Conservation (phyloP, 345 rosid species). For the Hirschfeldia incana region DNA sequence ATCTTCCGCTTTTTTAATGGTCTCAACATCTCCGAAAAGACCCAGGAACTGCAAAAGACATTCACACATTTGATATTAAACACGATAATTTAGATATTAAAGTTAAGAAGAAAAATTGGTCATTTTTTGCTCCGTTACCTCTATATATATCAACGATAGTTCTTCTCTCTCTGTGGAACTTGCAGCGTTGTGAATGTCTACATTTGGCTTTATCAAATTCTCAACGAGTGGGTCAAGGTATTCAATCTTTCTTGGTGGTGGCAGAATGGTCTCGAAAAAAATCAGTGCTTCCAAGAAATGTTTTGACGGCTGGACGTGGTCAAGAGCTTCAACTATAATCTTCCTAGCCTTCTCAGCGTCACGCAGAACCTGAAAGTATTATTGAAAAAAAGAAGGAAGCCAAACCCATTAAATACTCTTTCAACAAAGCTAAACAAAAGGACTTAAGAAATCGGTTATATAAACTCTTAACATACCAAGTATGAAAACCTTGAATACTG, state of each 20-base stretch:
- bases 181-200: slow-evolving; percentile 50
- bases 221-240: slow-evolving; percentile 71
- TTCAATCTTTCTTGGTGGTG: slow-evolving; percentile 68
- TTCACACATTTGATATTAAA: slow-evolving; percentile 12
- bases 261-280: slow-evolving; percentile 68
- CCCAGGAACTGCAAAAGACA: slow-evolving; percentile 68
- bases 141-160: slow-evolving; percentile 74
- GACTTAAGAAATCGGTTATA: background rate
- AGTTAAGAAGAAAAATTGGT: background rate
- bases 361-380: slow-evolving; percentile 53
- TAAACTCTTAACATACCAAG: slow-evolving; percentile 56
- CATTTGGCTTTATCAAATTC: slow-evolving; percentile 59
- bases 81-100: background rate
- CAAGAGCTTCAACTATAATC: slow-evolving; percentile 68
- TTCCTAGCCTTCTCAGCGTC: slow-evolving; percentile 80
- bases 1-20: slow-evolving; percentile 74
- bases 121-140: slow-evolving; percentile 48
- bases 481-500: slow-evolving; percentile 76
- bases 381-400: background rate
- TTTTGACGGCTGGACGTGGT: slow-evolving; percentile 74
- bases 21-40: slow-evolving; percentile 68
- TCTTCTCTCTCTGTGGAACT: slow-evolving; percentile 81
- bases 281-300: slow-evolving; percentile 73
- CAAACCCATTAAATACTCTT: background rate
- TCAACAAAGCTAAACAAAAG: slow-evolving; percentile 9